A percentile compares a stretch with the other conserved stretches of the same genome.
Evolutionary conservation across 2,329 filamentous ascomycete species (phyloP).

Genomic region (Fusarium avenaceum): DNA sequence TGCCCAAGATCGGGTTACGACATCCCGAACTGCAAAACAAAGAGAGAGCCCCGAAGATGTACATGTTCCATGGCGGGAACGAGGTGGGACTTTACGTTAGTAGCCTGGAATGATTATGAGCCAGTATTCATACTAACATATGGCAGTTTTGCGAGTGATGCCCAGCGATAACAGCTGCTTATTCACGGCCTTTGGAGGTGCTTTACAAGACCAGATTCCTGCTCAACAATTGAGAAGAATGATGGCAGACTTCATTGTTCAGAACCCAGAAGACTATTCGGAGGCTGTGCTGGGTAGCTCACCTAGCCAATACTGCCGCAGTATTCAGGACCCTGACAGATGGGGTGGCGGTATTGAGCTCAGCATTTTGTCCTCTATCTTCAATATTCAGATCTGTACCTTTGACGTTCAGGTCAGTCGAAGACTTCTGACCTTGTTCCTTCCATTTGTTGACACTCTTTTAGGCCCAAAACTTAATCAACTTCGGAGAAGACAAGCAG

Average conservation of each 20-base stretch:
- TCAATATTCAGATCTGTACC: constrained; percentile 86
- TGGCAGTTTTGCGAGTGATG: constrained; percentile 87
- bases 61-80: constrained; percentile 63
- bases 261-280: constrained; percentile 78
- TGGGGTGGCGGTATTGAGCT: constrained; percentile 97
- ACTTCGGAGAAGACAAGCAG: constrained; percentile 80
- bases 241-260: constrained; percentile 82
- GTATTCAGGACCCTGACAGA: constrained; percentile 82
- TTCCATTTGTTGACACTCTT: background rate
- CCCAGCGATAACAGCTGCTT: constrained; percentile 96
- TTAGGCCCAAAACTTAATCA: constrained; percentile 57
- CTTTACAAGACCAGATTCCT: constrained; percentile 72
- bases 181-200: constrained; percentile 88
- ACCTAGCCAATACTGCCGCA: constrained; percentile 81
- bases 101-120: background rate
- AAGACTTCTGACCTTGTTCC: background rate
- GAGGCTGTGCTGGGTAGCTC: constrained; percentile 81
- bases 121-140: constrained; percentile 8
- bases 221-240: constrained; percentile 75
- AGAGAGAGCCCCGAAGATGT: constrained; percentile 51
- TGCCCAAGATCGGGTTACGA: constrained; percentile 9
- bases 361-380: constrained; percentile 85
- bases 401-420: constrained; percentile 76
- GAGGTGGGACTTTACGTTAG: constrained; percentile 65
- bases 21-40: constrained; percentile 8